phyloP scores from a whole-genome alignment of 2,329 filamentous ascomycete genomes.

The Lithohypha guttulata region DNA sequence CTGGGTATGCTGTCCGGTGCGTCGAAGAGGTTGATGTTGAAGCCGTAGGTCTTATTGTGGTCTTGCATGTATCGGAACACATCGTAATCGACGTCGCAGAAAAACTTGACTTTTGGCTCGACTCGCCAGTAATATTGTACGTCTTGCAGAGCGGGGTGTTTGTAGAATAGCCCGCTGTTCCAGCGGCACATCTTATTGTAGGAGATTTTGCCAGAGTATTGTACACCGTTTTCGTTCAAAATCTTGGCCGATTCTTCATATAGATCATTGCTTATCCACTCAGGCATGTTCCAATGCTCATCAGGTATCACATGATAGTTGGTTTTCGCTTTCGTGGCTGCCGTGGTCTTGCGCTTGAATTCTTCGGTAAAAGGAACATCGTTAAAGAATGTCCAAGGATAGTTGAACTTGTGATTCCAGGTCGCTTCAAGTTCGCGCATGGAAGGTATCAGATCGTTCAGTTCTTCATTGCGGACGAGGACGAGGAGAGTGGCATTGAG shows the following conservation, averaged over 20 bases:
- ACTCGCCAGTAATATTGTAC: slow-evolving; percentile 96
- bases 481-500: slow-evolving; percentile 90
- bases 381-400: slow-evolving; percentile 99
- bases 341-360: slow-evolving; percentile 73
- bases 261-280: slow-evolving; percentile 83
- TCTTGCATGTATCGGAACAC: slow-evolving; percentile 97
- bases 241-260: slow-evolving; percentile 76
- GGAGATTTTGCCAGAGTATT: slow-evolving; percentile 78
- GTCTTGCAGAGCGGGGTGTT: slow-evolving; percentile 74
- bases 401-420: slow-evolving; percentile 99
- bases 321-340: slow-evolving; percentile 77
- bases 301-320: slow-evolving; percentile 58
- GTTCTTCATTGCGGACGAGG: slow-evolving; percentile 84
- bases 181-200: slow-evolving; percentile 99
- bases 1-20: slow-evolving; percentile 73
- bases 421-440: slow-evolving; percentile 89
- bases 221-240: slow-evolving; percentile 72
- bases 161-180: slow-evolving; percentile 98
- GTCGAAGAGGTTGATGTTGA: slow-evolving; percentile 96
- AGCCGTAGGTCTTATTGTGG: slow-evolving; percentile 97
- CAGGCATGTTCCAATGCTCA: slow-evolving; percentile 85
- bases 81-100: slow-evolving; percentile 97
- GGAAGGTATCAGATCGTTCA: slow-evolving; percentile 70
- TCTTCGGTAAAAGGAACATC: slow-evolving; percentile 87
- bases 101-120: slow-evolving; percentile 97